Percentiles rank a stretch among this genome's conserved stretches.
phyloP scores from a whole-genome alignment of 768 basidiomycete species.

The Termitomyces sp. region DNA sequence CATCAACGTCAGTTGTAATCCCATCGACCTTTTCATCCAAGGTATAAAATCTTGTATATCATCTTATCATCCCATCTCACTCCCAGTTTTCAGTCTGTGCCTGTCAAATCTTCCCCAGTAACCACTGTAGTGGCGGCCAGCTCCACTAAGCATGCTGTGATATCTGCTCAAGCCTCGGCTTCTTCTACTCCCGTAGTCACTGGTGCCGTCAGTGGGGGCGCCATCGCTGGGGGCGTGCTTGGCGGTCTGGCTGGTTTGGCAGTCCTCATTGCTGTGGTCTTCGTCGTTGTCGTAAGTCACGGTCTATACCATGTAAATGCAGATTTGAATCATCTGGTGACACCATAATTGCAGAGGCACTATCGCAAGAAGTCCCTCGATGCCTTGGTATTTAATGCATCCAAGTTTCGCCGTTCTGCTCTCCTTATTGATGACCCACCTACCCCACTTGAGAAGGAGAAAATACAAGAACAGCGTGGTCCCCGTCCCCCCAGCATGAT shows the following conservation, averaged over 20 bases:
- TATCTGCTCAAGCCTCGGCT: neutral
- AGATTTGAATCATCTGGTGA: neutral
- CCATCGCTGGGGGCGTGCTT: slow-evolving; percentile 20
- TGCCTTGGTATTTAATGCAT: slow-evolving; percentile 38
- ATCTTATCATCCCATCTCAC: neutral
- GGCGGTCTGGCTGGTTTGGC: slow-evolving; percentile 17
- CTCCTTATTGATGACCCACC: slow-evolving; percentile 28
- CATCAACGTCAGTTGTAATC: neutral
- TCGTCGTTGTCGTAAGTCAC: slow-evolving; percentile 19
- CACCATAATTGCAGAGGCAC: slow-evolving; percentile 22
- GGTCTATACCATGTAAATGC: neutral
- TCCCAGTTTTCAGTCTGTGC: neutral
- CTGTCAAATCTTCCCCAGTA: neutral
- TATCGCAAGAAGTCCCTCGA: slow-evolving; percentile 27
- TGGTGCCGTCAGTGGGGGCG: slow-evolving; percentile 15
- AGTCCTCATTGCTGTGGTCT: slow-evolving; percentile 15
- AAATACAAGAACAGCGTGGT: slow-evolving; percentile 11
- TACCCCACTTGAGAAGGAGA: slow-evolving; percentile 14
- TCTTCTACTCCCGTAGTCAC: neutral
- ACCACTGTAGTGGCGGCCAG: neutral
- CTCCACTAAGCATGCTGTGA: neutral
- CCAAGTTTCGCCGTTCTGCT: slow-evolving; percentile 47
- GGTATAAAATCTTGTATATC: neutral
- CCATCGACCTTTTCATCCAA: neutral
- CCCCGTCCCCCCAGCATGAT: slow-evolving; percentile 24